Evolutionary conservation across 2,329 filamentous ascomycete genomes (phyloP).

Genomic region (Fusarium mundagurra): DNA sequence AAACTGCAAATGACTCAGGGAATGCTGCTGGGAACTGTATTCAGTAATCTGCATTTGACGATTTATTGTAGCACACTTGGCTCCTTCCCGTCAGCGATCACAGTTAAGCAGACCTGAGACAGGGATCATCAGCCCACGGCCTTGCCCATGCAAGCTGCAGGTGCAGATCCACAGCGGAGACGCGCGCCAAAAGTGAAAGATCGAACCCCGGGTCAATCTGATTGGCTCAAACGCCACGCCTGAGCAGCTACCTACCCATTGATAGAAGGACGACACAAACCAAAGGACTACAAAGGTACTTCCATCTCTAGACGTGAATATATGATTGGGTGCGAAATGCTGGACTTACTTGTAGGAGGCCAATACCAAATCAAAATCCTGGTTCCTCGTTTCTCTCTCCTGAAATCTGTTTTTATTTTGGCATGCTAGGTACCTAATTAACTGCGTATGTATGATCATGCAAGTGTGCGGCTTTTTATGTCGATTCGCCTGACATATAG

Average conservation of each 20-base stretch:
- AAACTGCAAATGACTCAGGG: too few species aligned
- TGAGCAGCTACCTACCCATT: not conserved
- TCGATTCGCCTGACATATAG: not conserved
- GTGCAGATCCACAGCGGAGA: slow-evolving; percentile 34
- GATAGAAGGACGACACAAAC: not conserved
- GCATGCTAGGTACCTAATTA: not conserved
- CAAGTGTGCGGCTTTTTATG: not conserved
- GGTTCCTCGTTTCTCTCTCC: not conserved
- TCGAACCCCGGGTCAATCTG: not conserved
- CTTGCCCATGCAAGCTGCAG: slow-evolving; percentile 29
- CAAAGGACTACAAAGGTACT: not conserved
- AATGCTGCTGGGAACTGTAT: not conserved
- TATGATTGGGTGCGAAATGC: not conserved
- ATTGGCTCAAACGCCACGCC: not conserved
- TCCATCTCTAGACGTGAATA: not conserved
- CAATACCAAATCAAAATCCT: not conserved
- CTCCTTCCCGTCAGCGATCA: slow-evolving; percentile 32
- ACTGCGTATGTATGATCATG: not conserved
- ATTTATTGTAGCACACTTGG: not conserved
- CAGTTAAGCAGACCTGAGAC: not conserved
- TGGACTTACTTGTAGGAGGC: not conserved
- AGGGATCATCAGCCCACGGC: slow-evolving; percentile 32
- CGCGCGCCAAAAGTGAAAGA: slow-evolving; percentile 34
- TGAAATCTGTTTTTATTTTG: not conserved
- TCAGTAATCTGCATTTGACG: not conserved